These are phyloP conservation scores for Trichoderma oligosporum DNA, from an alignment of 2,329 filamentous ascomycete genomes.

Conservation along the genomic window DNA sequence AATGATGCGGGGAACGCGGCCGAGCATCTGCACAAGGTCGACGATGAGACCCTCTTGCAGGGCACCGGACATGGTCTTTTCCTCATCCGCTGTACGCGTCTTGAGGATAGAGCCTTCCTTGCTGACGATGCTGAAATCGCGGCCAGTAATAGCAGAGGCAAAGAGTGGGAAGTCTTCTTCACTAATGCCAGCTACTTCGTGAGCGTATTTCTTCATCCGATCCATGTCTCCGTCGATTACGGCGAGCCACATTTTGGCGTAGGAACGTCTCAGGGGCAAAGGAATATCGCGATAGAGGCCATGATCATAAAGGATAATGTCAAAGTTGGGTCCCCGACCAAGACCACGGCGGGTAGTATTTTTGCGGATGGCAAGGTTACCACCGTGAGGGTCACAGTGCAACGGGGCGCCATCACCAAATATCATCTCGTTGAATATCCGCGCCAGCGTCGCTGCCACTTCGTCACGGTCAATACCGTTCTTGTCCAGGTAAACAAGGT, in stretches of 20 bases:
- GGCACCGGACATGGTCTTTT: slow-evolving; percentile 78
- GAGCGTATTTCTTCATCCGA: slow-evolving; percentile 82
- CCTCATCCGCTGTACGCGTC: slow-evolving; percentile 69
- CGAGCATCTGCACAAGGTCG: slow-evolving; percentile 82
- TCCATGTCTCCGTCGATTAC: slow-evolving; percentile 85
- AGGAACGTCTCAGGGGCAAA: slow-evolving; percentile 69
- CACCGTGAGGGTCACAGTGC: slow-evolving; percentile 95
- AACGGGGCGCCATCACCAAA: slow-evolving; percentile 84
- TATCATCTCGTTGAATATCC: slow-evolving; percentile 99
- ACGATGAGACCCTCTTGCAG: slow-evolving; percentile 85
- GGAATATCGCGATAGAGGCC: slow-evolving; percentile 94
- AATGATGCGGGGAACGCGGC: slow-evolving; percentile 86
- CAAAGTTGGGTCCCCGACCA: slow-evolving; percentile 68
- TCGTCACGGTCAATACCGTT: slow-evolving; percentile 91
- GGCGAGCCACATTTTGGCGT: slow-evolving; percentile 96
- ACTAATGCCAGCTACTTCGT: slow-evolving; percentile 81
- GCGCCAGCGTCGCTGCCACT: slow-evolving; percentile 83
- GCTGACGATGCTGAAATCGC: slow-evolving; percentile 78
- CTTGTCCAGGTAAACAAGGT: slow-evolving; percentile 78
- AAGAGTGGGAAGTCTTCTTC: slow-evolving; percentile 93
- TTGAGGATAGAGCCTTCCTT: slow-evolving; percentile 52
- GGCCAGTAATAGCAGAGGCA: slow-evolving; percentile 90
- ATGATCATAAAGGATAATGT: slow-evolving; percentile 94
- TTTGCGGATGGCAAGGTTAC: slow-evolving; percentile 88
- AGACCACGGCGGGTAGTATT: slow-evolving; percentile 56